Base-by-base conservation (phyloP, 805 yeast species). In the Candida nanaspora region DNA sequence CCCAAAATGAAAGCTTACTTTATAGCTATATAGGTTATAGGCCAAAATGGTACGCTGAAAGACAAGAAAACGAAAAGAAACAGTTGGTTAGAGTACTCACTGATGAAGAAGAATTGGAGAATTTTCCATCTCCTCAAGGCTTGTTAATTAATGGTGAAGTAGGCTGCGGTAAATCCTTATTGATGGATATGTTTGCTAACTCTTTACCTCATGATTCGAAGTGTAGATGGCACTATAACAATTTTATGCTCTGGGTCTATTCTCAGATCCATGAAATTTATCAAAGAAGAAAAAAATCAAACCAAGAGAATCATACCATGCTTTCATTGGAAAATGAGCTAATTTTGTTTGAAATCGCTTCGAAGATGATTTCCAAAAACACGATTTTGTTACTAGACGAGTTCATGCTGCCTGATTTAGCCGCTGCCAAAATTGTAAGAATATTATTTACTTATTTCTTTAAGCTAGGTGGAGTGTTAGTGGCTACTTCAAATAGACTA, bases 361-460 rank as follows among this genome's bases (percentile, higher is more conserved):
- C 77, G 39, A 78, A 70, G 39, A 67, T 82, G 78, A 71, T 82
- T 25, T 57, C 62, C 13, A 69, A 68, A 44, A 76, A 71, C 51
- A 78, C 86, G 2, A 64, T 82, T 13, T 57, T 82, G 44, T 65
- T 82, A 57, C 58, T 82, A 32, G 89, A 82, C 55, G 89, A 83
- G 55, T 82, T 82, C 60, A 80, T 81, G 83, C 54, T 82, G 25
- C 89, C 89, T 0, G 89, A 82, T 53, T 68, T 83, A 29, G 85
- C 87, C 0, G 72, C 84, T 19, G 88, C 86, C 1, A 82, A 80
- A 50, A 78, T 82, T 29, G 63, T 82, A 42, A 76, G 78, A 55
- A 67, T 79, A 13, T 57, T 82, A 38, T 80, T 82, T 58, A 77
- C 82, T 0, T 80, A 75, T 54, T 82, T 75, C 60, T 82, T 82